A percentile compares a stretch with the other conserved stretches of the same genome.
phyloP scores from a whole-genome alignment of 2,329 filamentous ascomycete genomes.

The Colletotrichum karsti region DNA sequence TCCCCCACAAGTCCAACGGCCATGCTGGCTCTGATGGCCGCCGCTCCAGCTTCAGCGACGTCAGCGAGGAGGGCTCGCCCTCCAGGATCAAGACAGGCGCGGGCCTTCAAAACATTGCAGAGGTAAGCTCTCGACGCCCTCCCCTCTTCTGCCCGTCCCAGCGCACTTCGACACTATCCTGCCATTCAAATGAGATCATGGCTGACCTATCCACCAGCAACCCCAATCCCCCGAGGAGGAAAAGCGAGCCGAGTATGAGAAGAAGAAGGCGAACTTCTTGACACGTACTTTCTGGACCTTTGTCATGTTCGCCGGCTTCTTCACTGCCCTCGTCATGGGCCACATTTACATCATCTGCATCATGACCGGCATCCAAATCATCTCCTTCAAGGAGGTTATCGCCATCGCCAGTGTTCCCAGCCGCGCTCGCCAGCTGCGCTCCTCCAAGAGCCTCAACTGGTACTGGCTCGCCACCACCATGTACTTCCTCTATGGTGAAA shows the following conservation, averaged over 20 bases:
- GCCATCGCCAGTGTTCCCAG: conserved; percentile 96
- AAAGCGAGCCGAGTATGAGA: conserved; percentile 80
- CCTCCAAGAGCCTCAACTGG: conserved; percentile 98
- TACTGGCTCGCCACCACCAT: conserved; percentile 99
- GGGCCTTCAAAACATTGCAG: conserved; percentile 46
- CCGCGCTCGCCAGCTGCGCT: conserved; percentile 86
- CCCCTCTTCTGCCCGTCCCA: background rate
- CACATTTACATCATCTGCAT: conserved; percentile 97
- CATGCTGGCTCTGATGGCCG: conserved; percentile 58
- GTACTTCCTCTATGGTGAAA: conserved; percentile 99
- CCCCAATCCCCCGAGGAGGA: conserved; percentile 47
- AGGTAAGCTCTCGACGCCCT: conserved; percentile 36
- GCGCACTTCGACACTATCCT: background rate
- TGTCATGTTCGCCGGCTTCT: conserved; percentile 96
- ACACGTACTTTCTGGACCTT: conserved; percentile 97
- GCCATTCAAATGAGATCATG: background rate
- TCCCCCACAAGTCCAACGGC: conserved; percentile 61
- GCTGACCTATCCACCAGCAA: conserved; percentile 44
- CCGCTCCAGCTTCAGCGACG: conserved; percentile 77
- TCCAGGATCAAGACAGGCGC: conserved; percentile 30
- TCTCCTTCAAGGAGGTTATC: conserved; percentile 99
- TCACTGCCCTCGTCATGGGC: conserved; percentile 89
- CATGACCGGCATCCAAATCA: conserved; percentile 92
- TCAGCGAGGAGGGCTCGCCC: conserved; percentile 66
- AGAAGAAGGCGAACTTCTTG: conserved; percentile 98